These are phyloP conservation scores for Penicillium decumbens DNA, from an alignment of 2,329 filamentous ascomycete genomes.

Conservation along the genomic window DNA sequence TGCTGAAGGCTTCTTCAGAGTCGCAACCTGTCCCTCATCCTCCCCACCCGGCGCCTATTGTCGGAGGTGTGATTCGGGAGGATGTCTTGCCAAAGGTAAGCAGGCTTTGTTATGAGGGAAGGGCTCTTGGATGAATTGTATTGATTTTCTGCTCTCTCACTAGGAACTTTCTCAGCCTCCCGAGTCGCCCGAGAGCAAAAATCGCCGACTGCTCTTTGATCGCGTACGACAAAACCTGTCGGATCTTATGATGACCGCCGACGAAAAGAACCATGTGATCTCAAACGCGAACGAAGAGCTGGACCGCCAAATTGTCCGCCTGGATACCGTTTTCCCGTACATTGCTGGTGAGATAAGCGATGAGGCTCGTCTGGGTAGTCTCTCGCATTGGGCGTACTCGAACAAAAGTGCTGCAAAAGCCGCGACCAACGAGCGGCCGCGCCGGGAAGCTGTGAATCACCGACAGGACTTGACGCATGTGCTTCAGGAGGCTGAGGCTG, in stretches of 20 bases:
- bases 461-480: constrained; percentile 62
- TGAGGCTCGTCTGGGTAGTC: constrained; percentile 86
- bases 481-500: constrained; percentile 75
- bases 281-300: constrained; percentile 87
- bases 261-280: constrained; percentile 97
- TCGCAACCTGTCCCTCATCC: constrained; percentile 33
- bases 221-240: constrained; percentile 73
- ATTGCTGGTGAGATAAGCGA: constrained; percentile 88
- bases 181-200: constrained; percentile 36
- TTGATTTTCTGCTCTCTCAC: constrained; percentile 2
- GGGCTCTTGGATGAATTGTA: background rate
- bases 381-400: constrained; percentile 91
- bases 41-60: constrained; percentile 34
- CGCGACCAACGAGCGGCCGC: constrained; percentile 62
- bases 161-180: constrained; percentile 28
- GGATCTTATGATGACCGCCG: constrained; percentile 81
- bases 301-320: constrained; percentile 73
- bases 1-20: constrained; percentile 52
- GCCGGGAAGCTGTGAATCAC: constrained; percentile 71
- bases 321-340: constrained; percentile 82
- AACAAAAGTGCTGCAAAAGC: constrained; percentile 63
- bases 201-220: constrained; percentile 65
- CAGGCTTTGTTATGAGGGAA: constrained; percentile 2
- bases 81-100: constrained; percentile 31
- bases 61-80: constrained; percentile 33